Base-by-base conservation (phyloP, 805 yeast species). In the Millerago galiae region DNA sequence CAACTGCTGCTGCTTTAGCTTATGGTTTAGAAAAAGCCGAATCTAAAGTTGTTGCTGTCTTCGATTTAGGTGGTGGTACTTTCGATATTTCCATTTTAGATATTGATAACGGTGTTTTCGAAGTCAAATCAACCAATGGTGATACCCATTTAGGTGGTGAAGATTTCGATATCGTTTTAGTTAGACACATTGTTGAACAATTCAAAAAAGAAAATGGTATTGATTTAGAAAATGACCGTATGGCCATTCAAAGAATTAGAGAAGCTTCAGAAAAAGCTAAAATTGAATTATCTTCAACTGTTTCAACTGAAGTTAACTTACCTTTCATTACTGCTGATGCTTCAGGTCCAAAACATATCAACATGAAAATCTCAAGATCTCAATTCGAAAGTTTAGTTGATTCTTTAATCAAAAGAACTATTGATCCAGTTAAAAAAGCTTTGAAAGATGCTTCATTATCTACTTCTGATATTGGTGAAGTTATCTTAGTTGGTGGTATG, bases 1-100 rank as follows among this genome's bases (percentile, higher is more conserved):
- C 87, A 60, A 83, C 97, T 57, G 97, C 97, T 53, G 97, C 97
- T 62, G 97, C 97, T 59, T 87, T 89, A 74, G 97, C 97, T 66
- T 90, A 90, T 79, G 97, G 97, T 79, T 79, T 90, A 59, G 95
- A 91, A 79, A 88, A 89, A 58, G 87, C 87, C 68, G 82, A 74
- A 60, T 74, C 82, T 53, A 81, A 77, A 50, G 77, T 69, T 18
- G 62, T 70, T 35, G 74, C 74, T 10, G 74, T 70, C 34, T 84
- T 81, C 56, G 95, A 84, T 63, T 71, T 84, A 51, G 93, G 93
- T 52, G 93, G 93, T 46, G 93, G 93, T 46, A 84, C 93, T 33
- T 84, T 84, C 62, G 95, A 84, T 65, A 83, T 84, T 35, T 83
- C 91, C 13, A 71, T 84, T 44, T 66, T 84, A 49, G 87, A 83